phyloP scores from a whole-genome alignment of 495 filamentous ascomycete genomes.

The Aspergillus bridgeri region DNA sequence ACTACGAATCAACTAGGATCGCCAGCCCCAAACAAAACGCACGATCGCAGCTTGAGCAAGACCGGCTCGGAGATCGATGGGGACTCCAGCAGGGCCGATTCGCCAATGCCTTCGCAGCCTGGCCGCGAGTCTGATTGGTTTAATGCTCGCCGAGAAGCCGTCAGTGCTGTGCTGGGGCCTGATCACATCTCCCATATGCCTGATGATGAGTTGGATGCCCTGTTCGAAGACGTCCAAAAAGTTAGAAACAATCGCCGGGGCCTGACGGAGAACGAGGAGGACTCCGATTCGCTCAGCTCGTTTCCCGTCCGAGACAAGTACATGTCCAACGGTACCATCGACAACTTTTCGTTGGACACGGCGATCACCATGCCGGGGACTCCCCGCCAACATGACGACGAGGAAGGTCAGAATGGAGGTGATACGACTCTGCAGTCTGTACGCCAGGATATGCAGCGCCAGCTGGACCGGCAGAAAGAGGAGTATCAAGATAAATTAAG shows the following conservation, averaged over 20 bases:
- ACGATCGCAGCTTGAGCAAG: constrained; percentile 74
- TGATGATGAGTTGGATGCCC: constrained; percentile 90
- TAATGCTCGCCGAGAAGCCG: constrained; percentile 88
- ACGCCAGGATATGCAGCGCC: constrained; percentile 81
- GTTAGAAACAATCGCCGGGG: constrained; percentile 78
- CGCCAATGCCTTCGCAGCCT: constrained; percentile 64
- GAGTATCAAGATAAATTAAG: constrained; percentile 80
- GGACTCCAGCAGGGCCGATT: constrained; percentile 70
- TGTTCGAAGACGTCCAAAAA: constrained; percentile 92
- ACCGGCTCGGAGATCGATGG: constrained; percentile 67
- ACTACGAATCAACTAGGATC: constrained; percentile 77
- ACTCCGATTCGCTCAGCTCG: constrained; percentile 83
- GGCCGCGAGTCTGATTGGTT: constrained; percentile 94
- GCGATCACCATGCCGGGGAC: constrained; percentile 91
- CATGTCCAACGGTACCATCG: constrained; percentile 89
- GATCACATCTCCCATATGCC: constrained; percentile 85
- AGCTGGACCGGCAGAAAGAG: constrained; percentile 79
- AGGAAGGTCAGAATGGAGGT: constrained; percentile 50
- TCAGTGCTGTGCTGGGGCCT: constrained; percentile 81
- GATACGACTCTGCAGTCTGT: constrained; percentile 71
- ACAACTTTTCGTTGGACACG: constrained; percentile 96
- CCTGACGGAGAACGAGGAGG: constrained; percentile 71
- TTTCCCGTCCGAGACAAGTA: constrained; percentile 93
- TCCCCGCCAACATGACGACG: constrained; percentile 66
- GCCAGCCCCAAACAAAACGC: constrained; percentile 63